Evolutionary conservation across 768 basidiomycete species (phyloP).

Genomic region (Collybiopsis confluens): DNA sequence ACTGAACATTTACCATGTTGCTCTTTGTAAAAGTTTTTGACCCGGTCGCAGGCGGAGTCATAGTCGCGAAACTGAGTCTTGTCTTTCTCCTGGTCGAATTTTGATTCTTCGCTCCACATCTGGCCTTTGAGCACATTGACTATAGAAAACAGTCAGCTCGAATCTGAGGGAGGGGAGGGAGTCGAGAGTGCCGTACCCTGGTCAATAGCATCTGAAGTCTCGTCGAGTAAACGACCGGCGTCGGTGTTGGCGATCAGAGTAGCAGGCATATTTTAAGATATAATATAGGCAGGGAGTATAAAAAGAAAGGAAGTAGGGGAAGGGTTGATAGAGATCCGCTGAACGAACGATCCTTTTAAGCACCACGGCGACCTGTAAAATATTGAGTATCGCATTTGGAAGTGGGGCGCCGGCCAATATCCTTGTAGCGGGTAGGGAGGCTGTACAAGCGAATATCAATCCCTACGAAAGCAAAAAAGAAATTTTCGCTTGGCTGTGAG

Average conservation of each 20-base stretch:
- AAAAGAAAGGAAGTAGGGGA: too few species aligned
- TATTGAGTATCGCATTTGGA: too few species aligned
- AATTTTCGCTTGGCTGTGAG: too few species aligned
- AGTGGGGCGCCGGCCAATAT: too few species aligned
- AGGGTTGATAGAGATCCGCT: too few species aligned
- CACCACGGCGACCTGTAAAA: too few species aligned
- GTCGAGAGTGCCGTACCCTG: slow-evolving; percentile 27
- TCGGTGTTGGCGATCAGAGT: neutral
- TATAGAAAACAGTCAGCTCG: slow-evolving; percentile 18
- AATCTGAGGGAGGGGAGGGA: neutral
- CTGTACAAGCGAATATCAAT: too few species aligned
- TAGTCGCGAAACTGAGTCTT: slow-evolving; percentile 70
- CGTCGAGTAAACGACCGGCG: slow-evolving; percentile 31
- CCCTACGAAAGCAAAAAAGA: too few species aligned
- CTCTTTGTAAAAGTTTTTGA: slow-evolving; percentile 73
- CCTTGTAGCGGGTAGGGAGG: too few species aligned
- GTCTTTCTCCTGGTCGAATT: slow-evolving; percentile 60
- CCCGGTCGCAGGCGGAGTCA: slow-evolving; percentile 70
- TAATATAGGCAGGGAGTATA: neutral
- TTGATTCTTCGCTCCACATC: slow-evolving; percentile 52
- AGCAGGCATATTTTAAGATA: slow-evolving; percentile 1
- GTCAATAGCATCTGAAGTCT: slow-evolving; percentile 45
- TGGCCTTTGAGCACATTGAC: slow-evolving; percentile 69
- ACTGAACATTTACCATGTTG: slow-evolving; percentile 77
- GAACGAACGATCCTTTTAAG: too few species aligned